Conservation (phyloP, 2,329 filamentous ascomycete species). For the Epichloe amarillans region DNA sequence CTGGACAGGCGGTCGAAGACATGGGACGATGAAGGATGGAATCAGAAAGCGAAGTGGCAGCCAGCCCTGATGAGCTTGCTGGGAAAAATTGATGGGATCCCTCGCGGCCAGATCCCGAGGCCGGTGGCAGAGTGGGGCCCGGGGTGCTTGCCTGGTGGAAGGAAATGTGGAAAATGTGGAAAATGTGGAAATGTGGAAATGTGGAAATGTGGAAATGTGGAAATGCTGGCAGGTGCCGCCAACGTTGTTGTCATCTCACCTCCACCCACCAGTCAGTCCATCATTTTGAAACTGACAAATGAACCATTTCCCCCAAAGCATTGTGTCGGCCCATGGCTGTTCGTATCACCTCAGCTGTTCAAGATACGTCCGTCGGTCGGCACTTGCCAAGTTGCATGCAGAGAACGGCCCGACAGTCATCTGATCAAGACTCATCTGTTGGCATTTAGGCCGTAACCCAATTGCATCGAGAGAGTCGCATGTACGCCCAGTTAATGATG, state of each 20-base stretch:
- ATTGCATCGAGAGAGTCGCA: neutral
- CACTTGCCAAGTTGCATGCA: neutral
- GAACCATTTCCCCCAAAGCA: too few relatives aligned
- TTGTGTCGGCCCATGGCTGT: neutral
- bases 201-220: too few relatives aligned
- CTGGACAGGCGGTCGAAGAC: neutral
- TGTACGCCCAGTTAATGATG: neutral
- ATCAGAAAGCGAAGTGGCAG: neutral
- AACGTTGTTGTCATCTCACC: neutral
- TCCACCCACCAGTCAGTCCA: neutral
- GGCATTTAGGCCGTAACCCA: constrained; percentile 2
- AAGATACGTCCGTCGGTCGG: neutral
- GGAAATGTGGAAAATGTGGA: too few relatives aligned
- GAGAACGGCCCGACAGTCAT: neutral
- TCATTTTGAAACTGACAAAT: neutral
- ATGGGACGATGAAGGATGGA: neutral
- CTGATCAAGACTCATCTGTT: neutral
- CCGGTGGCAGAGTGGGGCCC: neutral
- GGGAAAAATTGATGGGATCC: neutral
- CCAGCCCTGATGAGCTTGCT: neutral
- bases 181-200: too few relatives aligned
- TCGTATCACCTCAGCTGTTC: neutral
- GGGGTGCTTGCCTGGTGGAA: too few relatives aligned
- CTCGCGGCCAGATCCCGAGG: neutral
- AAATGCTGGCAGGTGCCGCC: too few relatives aligned